phyloP scores from a whole-genome alignment of 768 basidiomycete genomes.

The Mycena albidolilacea region DNA sequence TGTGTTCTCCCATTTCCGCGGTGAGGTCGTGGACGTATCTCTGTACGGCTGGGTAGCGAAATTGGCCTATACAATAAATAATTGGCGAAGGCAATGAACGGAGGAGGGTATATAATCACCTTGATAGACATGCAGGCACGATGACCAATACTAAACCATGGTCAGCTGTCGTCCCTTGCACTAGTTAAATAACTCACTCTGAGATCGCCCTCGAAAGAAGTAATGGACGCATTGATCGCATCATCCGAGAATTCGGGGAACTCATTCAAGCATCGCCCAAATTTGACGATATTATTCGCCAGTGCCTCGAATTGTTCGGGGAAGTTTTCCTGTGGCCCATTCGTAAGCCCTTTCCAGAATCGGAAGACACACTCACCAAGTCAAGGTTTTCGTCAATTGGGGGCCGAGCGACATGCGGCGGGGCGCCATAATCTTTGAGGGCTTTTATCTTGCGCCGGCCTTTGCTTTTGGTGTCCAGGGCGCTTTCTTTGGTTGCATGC shows the following conservation, averaged over 20 bases:
- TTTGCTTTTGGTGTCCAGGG: conserved; percentile 47
- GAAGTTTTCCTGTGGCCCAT: conserved; percentile 65
- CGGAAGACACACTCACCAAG: conserved; percentile 18
- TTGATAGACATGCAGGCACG: conserved; percentile 75
- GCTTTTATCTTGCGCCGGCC: conserved; percentile 50
- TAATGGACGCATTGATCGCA: conserved; percentile 75
- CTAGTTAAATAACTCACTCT: conserved; percentile 57
- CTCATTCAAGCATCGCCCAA: conserved; percentile 80
- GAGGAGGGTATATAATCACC: conserved; percentile 53
- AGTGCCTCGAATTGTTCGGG: conserved; percentile 75
- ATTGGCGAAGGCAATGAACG: conserved; percentile 2
- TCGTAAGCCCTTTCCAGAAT: background rate
- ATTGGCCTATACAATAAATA: conserved; percentile 68
- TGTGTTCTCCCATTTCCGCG: conserved; percentile 82
- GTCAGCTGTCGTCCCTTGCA: background rate
- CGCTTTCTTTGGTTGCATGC: conserved; percentile 57
- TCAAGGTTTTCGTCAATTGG: conserved; percentile 71
- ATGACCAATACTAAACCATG: conserved; percentile 77
- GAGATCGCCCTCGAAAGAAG: conserved; percentile 78
- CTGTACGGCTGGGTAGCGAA: conserved; percentile 79
- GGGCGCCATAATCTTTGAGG: conserved; percentile 53
- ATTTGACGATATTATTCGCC: conserved; percentile 77
- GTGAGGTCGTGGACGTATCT: conserved; percentile 81
- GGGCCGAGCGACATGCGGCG: conserved; percentile 67
- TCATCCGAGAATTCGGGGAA: conserved; percentile 87